Percentiles rank a stretch among this genome's conserved stretches.
Evolutionary conservation across 2,329 filamentous ascomycete species (phyloP).

Genomic region (Exophiala dermatitidis): DNA sequence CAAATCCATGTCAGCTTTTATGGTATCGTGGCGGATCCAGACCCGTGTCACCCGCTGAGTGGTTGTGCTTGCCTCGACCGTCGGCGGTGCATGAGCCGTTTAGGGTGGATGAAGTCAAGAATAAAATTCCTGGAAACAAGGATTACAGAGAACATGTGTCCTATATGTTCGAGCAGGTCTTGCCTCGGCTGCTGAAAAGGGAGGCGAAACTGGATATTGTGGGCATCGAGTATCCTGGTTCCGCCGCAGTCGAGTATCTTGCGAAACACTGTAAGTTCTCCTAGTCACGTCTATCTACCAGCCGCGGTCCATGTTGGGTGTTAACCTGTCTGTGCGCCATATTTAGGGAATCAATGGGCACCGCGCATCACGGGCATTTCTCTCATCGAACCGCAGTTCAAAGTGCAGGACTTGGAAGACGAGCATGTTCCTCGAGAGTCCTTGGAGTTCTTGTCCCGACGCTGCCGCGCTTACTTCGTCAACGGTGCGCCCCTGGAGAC

Average conservation of each 20-base stretch:
- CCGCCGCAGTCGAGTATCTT: conserved; percentile 53
- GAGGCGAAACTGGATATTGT: conserved; percentile 61
- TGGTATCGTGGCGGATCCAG: conserved; percentile 63
- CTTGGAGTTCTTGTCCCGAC: conserved; percentile 40
- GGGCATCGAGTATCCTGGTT: conserved; percentile 60
- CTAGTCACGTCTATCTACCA: background rate
- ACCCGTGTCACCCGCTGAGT: conserved; percentile 53
- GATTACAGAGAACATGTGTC: conserved; percentile 54
- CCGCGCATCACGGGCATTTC: conserved; percentile 36
- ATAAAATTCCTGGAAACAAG: conserved; percentile 57
- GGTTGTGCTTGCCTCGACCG: conserved; percentile 53
- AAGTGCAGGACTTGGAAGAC: conserved; percentile 26
- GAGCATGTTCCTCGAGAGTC: conserved; percentile 24
- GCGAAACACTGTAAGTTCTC: conserved; percentile 46
- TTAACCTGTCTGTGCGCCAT: background rate
- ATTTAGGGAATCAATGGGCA: conserved; percentile 36
- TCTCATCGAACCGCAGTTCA: conserved; percentile 36
- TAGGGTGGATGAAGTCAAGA: conserved; percentile 48
- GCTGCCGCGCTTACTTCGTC: conserved; percentile 55
- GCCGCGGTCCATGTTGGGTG: background rate
- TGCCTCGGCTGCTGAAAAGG: conserved; percentile 41
- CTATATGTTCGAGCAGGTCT: conserved; percentile 58
- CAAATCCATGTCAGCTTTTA: conserved; percentile 68
- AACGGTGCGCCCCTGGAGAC: conserved; percentile 47
- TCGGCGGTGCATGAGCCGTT: conserved; percentile 55